Conservation (phyloP, 495 filamentous ascomycete species). For the Aeminium ludgeri region DNA sequence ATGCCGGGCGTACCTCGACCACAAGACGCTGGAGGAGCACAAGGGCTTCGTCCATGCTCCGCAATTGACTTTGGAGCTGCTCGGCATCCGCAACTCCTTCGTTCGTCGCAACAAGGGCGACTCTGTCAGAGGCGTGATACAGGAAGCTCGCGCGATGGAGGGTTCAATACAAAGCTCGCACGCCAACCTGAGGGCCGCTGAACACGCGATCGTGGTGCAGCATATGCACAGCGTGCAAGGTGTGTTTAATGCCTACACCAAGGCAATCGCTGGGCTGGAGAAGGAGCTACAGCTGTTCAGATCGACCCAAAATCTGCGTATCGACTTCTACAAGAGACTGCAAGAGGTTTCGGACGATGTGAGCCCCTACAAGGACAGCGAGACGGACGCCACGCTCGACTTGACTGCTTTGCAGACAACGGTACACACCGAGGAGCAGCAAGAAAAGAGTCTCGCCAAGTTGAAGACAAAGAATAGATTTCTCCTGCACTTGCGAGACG, state of each 20-base stretch:
- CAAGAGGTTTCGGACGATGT: slow-evolving; percentile 80
- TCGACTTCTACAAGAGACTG: slow-evolving; percentile 79
- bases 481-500: slow-evolving; percentile 42
- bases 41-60: slow-evolving; percentile 51
- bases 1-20: slow-evolving; percentile 46
- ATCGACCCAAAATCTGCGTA: slow-evolving; percentile 57
- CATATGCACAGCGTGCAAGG: slow-evolving; percentile 42
- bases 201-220: slow-evolving; percentile 42
- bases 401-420: slow-evolving; percentile 18
- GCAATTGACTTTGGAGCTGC: slow-evolving; percentile 43
- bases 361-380: slow-evolving; percentile 43
- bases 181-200: slow-evolving; percentile 43
- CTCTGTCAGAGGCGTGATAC: slow-evolving; percentile 52
- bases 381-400: slow-evolving; percentile 32
- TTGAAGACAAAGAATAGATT: slow-evolving; percentile 57
- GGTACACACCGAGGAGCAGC: slow-evolving; percentile 29
- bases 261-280: slow-evolving; percentile 39
- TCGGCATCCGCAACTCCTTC: slow-evolving; percentile 33
- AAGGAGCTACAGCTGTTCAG: slow-evolving; percentile 64
- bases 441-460: slow-evolving; percentile 38
- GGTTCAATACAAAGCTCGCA: slow-evolving; percentile 47
- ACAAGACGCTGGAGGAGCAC: slow-evolving; percentile 42
- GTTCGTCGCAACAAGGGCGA: slow-evolving; percentile 35
- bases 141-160: slow-evolving; percentile 46
- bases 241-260: slow-evolving; percentile 47